Evolutionary conservation across 2,329 filamentous ascomycete species (phyloP).

Genomic region (Cytospora schulzeri): DNA sequence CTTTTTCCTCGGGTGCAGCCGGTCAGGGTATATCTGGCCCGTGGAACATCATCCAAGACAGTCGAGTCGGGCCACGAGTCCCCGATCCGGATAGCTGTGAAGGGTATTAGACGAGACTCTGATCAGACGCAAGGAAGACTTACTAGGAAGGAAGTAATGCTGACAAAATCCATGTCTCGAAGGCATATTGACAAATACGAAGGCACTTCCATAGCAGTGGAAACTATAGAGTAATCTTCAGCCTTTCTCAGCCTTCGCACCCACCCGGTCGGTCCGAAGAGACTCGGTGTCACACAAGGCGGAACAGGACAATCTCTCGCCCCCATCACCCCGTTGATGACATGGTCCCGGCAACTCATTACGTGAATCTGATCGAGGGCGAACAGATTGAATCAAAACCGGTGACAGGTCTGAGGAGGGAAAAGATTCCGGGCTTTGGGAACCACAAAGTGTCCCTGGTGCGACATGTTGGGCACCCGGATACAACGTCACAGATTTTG

Average conservation of each 20-base stretch:
- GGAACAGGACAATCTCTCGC: slow-evolving; percentile 20
- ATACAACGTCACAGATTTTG: slow-evolving; percentile 14
- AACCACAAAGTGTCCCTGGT: slow-evolving; percentile 19
- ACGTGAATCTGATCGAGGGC: neutral
- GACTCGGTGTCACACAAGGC: slow-evolving; percentile 22
- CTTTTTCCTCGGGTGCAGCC: slow-evolving; percentile 23
- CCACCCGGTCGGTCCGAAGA: slow-evolving; percentile 17
- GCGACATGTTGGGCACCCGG: slow-evolving; percentile 16
- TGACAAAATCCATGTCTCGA: slow-evolving; percentile 17
- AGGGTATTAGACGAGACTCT: neutral
- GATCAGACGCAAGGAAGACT: neutral
- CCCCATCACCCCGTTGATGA: slow-evolving; percentile 3
- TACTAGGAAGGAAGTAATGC: slow-evolving; percentile 1
- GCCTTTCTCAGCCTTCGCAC: neutral
- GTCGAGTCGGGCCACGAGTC: slow-evolving; percentile 3
- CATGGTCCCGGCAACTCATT: neutral
- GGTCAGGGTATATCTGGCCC: slow-evolving; percentile 9
- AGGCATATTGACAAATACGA: slow-evolving; percentile 17
- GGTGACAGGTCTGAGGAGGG: slow-evolving; percentile 2
- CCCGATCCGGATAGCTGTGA: slow-evolving; percentile 6
- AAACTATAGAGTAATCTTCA: neutral
- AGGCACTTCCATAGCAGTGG: slow-evolving; percentile 1
- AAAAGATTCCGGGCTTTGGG: slow-evolving; percentile 9
- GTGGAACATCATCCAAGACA: slow-evolving; percentile 13
- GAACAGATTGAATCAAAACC: neutral